phyloP scores from a whole-genome alignment of 2,329 filamentous ascomycete species.

The Aspergillus pseudoglaucus region DNA sequence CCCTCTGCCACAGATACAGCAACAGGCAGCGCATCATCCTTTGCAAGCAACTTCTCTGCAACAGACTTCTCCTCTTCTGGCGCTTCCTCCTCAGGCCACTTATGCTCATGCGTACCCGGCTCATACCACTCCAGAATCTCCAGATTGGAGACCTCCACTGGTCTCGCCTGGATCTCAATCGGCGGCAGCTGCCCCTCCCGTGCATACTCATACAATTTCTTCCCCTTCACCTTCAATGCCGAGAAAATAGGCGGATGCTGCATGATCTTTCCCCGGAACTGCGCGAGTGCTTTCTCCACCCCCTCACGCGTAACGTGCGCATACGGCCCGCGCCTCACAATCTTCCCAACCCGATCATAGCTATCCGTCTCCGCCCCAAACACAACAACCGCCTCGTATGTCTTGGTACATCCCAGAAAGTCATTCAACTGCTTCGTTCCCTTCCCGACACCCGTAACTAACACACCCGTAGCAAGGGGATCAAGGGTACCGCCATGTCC shows the following conservation, averaged over 20 bases:
- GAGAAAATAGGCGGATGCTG: conserved; percentile 92
- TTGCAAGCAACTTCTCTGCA: conserved; percentile 59
- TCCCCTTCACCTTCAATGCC: conserved; percentile 86
- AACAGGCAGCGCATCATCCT: conserved; percentile 23
- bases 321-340: conserved; percentile 68
- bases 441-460: conserved; percentile 79
- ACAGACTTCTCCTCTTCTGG: conserved; percentile 67
- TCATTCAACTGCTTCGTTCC: conserved; percentile 76
- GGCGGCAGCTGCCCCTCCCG: conserved; percentile 82
- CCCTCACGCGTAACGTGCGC: conserved; percentile 71
- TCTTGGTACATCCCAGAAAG: conserved; percentile 86
- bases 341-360: conserved; percentile 80
- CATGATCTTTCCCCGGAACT: conserved; percentile 75
- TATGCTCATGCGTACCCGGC: conserved; percentile 69
- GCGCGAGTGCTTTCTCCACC: conserved; percentile 68
- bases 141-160: conserved; percentile 70
- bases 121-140: conserved; percentile 80
- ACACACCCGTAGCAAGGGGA: conserved; percentile 84
- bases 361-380: conserved; percentile 91
- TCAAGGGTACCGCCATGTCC: conserved; percentile 95
- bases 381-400: conserved; percentile 80
- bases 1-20: conserved; percentile 14
- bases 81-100: conserved; percentile 75
- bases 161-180: conserved; percentile 70
- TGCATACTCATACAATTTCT: conserved; percentile 93